Conservation (phyloP, 139 green algal species). For the Chlamydomonas applanata region DNA sequence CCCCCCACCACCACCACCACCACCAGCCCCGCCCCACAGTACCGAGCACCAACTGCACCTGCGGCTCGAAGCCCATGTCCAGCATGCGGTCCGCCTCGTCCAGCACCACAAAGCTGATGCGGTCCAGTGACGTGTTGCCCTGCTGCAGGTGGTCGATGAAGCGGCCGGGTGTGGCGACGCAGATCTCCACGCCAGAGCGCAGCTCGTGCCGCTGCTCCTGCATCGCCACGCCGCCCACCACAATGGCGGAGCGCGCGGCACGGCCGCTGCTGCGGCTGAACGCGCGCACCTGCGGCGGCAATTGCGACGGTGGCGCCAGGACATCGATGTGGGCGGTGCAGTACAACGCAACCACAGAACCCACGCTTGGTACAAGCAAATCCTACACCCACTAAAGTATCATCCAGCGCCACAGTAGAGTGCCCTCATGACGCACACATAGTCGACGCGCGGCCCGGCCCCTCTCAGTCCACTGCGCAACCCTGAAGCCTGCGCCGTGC, state of each 20-base stretch:
- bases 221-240: conserved; percentile 64
- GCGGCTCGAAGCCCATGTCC: conserved; percentile 95
- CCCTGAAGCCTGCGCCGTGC: too few species aligned
- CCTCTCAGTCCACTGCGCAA: too few species aligned
- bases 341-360: conserved; percentile 17
- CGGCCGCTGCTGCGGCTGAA: conserved; percentile 66
- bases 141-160: conserved; percentile 88
- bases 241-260: conserved; percentile 56
- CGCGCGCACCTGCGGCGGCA: too few species aligned
- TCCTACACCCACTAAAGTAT: not conserved
- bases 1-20: too few species aligned
- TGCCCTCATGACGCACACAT: too few species aligned
- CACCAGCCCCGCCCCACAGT: too few species aligned
- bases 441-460: too few species aligned
- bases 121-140: conserved; percentile 69
- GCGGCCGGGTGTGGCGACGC: conserved; percentile 83
- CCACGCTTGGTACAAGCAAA: not conserved
- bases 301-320: conserved; percentile 4
- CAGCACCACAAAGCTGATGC: conserved; percentile 84
- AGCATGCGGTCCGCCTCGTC: conserved; percentile 96
- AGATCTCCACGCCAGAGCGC: conserved; percentile 72
- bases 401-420: too few species aligned
- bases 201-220: conserved; percentile 82
- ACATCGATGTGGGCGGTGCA: conserved; percentile 57
- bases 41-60: conserved; percentile 71